Percentiles rank a stretch among this genome's conserved stretches.
Evolutionary conservation across 768 basidiomycete species (phyloP).

Genomic region (Pleurotus sapidus): DNA sequence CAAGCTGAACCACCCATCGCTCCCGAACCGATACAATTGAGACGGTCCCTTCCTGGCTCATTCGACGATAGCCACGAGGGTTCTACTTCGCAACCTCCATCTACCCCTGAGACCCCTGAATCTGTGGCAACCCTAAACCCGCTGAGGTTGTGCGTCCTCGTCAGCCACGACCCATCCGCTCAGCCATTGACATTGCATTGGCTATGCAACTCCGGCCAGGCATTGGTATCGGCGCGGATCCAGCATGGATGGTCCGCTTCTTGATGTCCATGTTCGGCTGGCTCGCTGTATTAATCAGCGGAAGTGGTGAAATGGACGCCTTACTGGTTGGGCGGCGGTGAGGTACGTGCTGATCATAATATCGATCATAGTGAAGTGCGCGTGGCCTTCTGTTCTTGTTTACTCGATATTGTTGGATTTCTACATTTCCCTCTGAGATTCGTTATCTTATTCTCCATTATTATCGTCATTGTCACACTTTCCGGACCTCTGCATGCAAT

Average conservation of each 20-base stretch:
- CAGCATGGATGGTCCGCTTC: constrained; percentile 78
- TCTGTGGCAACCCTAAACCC: constrained; percentile 2
- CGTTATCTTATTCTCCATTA: constrained; percentile 1
- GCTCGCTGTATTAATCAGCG: constrained; percentile 59
- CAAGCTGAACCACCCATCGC: neutral
- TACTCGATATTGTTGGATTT: neutral
- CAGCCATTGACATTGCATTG: constrained; percentile 63
- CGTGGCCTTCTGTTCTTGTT: too few species aligned
- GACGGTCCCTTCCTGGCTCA: constrained; percentile 24
- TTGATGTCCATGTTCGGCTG: constrained; percentile 80
- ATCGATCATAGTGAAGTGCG: too few species aligned
- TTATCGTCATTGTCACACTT: constrained; percentile 1
- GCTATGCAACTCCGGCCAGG: constrained; percentile 79
- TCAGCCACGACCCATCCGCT: constrained; percentile 24
- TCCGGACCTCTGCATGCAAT: constrained; percentile 5
- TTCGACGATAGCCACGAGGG: constrained; percentile 18
- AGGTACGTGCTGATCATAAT: neutral
- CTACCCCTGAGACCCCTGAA: neutral
- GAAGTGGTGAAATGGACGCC: constrained; percentile 21
- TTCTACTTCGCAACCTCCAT: neutral
- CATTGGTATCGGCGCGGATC: constrained; percentile 65
- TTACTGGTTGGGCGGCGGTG: constrained; percentile 5
- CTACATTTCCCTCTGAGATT: neutral
- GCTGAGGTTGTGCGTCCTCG: neutral
- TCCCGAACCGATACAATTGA: constrained; percentile 11